A percentile compares a stretch with the other conserved stretches of the same genome.
phyloP scores from a whole-genome alignment of 495 filamentous ascomycete species.

The Lasiosphaeriaceae sp. region DNA sequence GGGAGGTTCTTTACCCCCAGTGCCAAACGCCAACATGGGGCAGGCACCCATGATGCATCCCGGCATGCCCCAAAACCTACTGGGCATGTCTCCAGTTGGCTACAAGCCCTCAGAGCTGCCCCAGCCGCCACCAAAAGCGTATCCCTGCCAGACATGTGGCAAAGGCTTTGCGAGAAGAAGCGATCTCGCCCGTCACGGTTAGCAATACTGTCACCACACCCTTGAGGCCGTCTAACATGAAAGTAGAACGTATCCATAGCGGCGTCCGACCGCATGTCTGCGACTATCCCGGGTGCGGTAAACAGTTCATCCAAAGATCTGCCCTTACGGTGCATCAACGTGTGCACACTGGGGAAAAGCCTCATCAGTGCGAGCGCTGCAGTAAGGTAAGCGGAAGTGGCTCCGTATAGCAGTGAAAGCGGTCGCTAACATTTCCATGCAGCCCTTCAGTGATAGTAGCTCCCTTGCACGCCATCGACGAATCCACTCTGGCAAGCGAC shows the following conservation, averaged over 20 bases:
- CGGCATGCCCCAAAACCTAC: constrained; percentile 41
- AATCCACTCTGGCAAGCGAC: constrained; percentile 93
- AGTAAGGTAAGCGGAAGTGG: constrained; percentile 67
- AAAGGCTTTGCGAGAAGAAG: constrained; percentile 94
- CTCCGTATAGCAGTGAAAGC: background rate
- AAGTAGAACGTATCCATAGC: constrained; percentile 87
- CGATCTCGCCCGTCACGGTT: constrained; percentile 93
- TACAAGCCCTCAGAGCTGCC: constrained; percentile 32
- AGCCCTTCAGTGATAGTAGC: constrained; percentile 99
- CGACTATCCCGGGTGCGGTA: constrained; percentile 82
- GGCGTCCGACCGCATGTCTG: constrained; percentile 90
- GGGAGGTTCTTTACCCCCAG: constrained; percentile 27
- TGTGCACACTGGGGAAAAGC: constrained; percentile 97
- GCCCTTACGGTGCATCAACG: constrained; percentile 92
- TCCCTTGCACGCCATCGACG: constrained; percentile 89
- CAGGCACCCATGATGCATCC: constrained; percentile 43
- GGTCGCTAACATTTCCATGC: constrained; percentile 12
- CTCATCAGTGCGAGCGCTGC: constrained; percentile 95
- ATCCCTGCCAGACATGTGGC: constrained; percentile 83
- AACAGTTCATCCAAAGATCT: constrained; percentile 98
- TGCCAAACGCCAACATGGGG: constrained; percentile 53
- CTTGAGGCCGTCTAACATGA: constrained; percentile 16
- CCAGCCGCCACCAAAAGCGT: constrained; percentile 59
- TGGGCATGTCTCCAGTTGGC: constrained; percentile 29
- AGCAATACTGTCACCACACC: constrained; percentile 24